Conservation (phyloP, 2,329 filamentous ascomycete species). For the Fusarium sulawesiense region DNA sequence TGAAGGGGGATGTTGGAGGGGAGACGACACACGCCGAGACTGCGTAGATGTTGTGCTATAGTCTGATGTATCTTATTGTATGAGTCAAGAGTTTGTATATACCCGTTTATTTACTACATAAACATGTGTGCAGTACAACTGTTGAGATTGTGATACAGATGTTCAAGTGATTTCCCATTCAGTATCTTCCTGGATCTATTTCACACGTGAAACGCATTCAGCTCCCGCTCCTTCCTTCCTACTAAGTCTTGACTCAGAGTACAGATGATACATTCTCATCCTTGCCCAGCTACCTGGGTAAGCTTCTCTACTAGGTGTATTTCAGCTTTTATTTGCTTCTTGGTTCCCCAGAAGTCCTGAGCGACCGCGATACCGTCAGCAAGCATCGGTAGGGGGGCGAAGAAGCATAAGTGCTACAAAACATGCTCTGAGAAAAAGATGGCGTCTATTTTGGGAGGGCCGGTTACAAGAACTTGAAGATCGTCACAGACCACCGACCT, state of each 20-base stretch:
- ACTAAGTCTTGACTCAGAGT: neutral
- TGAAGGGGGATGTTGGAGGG: constrained; percentile 29
- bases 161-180: neutral
- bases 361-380: neutral
- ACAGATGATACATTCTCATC: neutral
- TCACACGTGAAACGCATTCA: neutral
- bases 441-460: neutral
- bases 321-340: neutral
- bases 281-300: neutral
- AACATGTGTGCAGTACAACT: neutral
- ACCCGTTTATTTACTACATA: neutral
- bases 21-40: constrained; percentile 36
- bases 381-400: neutral
- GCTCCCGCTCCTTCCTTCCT: neutral
- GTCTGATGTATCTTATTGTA: neutral
- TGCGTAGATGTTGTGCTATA: constrained; percentile 4
- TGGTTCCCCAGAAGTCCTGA: neutral
- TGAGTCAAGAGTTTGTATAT: neutral
- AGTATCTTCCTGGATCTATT: neutral
- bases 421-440: rapidly evolving
- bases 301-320: neutral
- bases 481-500: neutral
- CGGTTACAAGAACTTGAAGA: neutral
- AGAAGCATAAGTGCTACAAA: neutral
- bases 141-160: neutral